These are phyloP conservation scores for Sporothrix pseudoabietina DNA, from an alignment of 2,329 filamentous ascomycete species.

Conservation along the genomic window DNA sequence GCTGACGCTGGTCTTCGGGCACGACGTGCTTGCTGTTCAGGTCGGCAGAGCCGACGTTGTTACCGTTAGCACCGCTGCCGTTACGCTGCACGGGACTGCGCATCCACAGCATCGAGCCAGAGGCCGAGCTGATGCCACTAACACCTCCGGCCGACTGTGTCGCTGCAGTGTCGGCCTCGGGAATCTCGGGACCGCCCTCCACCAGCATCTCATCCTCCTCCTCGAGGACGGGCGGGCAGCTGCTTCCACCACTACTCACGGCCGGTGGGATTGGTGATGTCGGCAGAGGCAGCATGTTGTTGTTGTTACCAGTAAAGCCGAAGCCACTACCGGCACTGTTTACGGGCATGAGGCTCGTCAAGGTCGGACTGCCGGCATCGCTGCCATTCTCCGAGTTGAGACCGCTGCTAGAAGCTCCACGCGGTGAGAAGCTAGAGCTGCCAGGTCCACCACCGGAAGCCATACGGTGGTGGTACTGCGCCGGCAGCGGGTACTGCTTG, in stretches of 20 bases:
- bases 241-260: slow-evolving; percentile 27
- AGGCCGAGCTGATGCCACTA: slow-evolving; percentile 35
- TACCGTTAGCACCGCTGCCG: background rate
- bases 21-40: background rate
- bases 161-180: background rate
- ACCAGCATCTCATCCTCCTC: slow-evolving; percentile 41
- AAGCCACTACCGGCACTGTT: slow-evolving; percentile 32
- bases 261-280: slow-evolving; percentile 33
- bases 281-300: slow-evolving; percentile 36
- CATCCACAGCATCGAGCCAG: slow-evolving; percentile 38
- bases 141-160: background rate
- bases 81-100: slow-evolving; percentile 33
- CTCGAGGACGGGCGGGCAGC: slow-evolving; percentile 47
- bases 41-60: background rate
- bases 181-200: background rate
- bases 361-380: slow-evolving; percentile 53
- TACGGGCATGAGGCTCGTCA: slow-evolving; percentile 42
- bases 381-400: slow-evolving; percentile 51
- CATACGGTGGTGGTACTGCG: slow-evolving; percentile 44
- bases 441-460: slow-evolving; percentile 43
- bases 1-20: slow-evolving; percentile 14
- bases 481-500: slow-evolving; percentile 25
- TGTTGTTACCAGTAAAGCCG: background rate
- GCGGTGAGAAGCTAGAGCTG: slow-evolving; percentile 47
- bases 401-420: slow-evolving; percentile 39